These are phyloP conservation scores for Wickerhamiella sergipiensis DNA, from an alignment of 805 yeast genomes.

Conservation along the genomic window DNA sequence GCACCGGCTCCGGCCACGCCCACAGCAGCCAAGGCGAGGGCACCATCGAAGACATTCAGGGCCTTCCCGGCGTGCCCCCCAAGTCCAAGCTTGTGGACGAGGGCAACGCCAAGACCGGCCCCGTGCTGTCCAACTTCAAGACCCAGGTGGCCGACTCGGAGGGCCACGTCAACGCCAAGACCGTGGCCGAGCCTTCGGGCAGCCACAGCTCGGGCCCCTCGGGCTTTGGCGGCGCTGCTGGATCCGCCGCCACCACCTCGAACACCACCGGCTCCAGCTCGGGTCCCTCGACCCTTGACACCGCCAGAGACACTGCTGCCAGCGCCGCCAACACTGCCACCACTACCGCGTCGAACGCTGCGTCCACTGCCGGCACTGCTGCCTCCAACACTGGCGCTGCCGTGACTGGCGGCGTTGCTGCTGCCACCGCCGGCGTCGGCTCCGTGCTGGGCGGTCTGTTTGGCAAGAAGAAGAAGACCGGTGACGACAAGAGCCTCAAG, in stretches of 20 bases:
- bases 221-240: constrained; percentile 1
- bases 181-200: background rate
- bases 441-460: background rate
- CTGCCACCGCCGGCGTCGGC: background rate
- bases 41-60: constrained; percentile 16
- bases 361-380: constrained; percentile 9
- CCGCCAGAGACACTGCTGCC: background rate
- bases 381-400: constrained; percentile 2
- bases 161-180: constrained; percentile 4
- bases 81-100: constrained; percentile 15
- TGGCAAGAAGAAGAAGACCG: background rate
- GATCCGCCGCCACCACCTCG: background rate
- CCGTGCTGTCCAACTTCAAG: constrained; percentile 12
- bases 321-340: background rate
- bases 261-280: background rate
- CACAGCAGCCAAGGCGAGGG: constrained; percentile 2
- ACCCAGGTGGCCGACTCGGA: constrained; percentile 6
- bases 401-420: constrained; percentile 2
- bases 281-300: background rate
- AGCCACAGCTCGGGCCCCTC: background rate
- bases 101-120: constrained; percentile 18
- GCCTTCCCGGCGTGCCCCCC: constrained; percentile 18
- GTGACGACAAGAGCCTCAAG: background rate
- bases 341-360: background rate
- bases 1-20: background rate